Conservation (phyloP, 2,329 filamentous ascomycete genomes). For the Trichoderma asperellum region DNA sequence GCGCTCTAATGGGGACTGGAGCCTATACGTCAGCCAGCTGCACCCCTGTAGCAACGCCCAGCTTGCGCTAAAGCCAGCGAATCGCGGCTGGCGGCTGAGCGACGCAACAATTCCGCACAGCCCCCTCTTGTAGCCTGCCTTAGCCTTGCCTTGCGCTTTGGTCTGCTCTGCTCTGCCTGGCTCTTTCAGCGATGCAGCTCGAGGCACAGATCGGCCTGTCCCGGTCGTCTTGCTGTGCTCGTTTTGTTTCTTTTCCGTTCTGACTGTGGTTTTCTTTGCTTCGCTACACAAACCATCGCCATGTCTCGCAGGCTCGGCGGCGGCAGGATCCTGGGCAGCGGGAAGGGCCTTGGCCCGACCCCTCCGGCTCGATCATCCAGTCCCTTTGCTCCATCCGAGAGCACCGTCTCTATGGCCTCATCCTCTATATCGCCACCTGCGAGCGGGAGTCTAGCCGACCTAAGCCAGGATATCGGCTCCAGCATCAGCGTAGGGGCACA, state of each 20-base stretch:
- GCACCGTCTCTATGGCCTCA: conserved; percentile 78
- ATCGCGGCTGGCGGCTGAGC: conserved; percentile 14
- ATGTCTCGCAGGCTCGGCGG: conserved; percentile 94
- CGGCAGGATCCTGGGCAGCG: conserved; percentile 86
- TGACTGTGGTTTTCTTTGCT: not conserved
- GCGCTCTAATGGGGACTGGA: not conserved
- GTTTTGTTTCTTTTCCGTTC: not conserved
- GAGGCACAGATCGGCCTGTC: conserved; percentile 42
- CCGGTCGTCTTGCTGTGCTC: conserved; percentile 39
- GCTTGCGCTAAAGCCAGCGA: conserved; percentile 1
- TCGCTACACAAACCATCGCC: conserved; percentile 30
- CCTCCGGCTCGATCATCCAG: conserved; percentile 51
- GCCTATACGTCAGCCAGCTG: not conserved
- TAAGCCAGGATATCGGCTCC: conserved; percentile 77
- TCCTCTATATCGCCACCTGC: conserved; percentile 65
- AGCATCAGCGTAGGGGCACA: conserved; percentile 71
- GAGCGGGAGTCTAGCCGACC: conserved; percentile 67
- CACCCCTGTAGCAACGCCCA: conserved; percentile 13
- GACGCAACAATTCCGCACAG: conserved; percentile 17
- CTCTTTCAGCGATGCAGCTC: conserved; percentile 36
- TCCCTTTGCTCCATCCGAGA: conserved; percentile 63
- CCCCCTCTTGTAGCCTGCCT: conserved; percentile 7
- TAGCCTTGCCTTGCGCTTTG: conserved; percentile 1
- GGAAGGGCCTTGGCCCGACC: conserved; percentile 76
- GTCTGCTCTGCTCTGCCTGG: not conserved